Percentiles rank a stretch among this genome's conserved stretches.
Evolutionary conservation across 2,329 filamentous ascomycete genomes (phyloP).

Genomic region (Parafenestella ontariensis): DNA sequence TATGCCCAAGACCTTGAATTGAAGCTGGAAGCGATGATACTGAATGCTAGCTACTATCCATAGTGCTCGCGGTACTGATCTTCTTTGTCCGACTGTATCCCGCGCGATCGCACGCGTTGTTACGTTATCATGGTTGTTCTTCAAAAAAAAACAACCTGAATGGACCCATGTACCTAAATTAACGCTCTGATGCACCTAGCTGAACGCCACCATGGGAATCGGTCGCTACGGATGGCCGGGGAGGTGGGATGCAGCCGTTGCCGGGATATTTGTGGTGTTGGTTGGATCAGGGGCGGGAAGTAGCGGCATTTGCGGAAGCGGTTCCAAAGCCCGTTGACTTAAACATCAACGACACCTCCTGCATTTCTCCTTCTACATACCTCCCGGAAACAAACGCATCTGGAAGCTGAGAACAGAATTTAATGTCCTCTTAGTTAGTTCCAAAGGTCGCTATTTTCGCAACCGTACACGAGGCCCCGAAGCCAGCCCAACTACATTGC

Average conservation of each 20-base stretch:
- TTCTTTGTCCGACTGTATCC: too few species aligned
- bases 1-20: too few species aligned
- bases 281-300: background rate
- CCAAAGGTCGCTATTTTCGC: background rate
- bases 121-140: too few species aligned
- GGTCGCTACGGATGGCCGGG: background rate
- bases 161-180: background rate
- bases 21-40: too few species aligned
- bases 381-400: background rate
- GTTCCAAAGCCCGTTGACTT: background rate
- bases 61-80: too few species aligned
- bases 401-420: background rate
- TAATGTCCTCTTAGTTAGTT: background rate
- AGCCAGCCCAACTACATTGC: background rate
- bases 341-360: background rate
- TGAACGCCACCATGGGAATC: background rate
- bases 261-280: background rate
- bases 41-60: too few species aligned
- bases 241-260: background rate
- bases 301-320: background rate
- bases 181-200: background rate
- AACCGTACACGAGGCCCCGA: background rate
- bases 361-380: background rate
- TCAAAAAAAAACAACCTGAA: too few species aligned
- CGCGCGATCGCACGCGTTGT: too few species aligned